phyloP scores from a whole-genome alignment of 495 filamentous ascomycete species.

The Cenococcum geophilum region DNA sequence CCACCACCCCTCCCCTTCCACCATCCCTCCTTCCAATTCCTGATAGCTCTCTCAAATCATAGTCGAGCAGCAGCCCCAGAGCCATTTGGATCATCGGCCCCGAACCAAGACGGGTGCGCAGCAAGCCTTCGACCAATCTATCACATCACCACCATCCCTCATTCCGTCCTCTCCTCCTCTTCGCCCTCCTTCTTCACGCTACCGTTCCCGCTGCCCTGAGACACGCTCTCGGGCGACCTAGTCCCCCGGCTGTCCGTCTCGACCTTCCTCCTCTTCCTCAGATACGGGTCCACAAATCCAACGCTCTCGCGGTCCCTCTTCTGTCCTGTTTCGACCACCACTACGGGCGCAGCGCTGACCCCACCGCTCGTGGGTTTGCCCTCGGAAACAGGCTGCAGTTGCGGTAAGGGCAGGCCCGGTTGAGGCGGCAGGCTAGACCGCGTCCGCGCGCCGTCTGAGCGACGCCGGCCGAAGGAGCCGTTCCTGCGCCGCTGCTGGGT shows the following conservation, averaged over 20 bases:
- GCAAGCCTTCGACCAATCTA: not conserved
- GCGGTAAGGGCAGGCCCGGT: conserved; percentile 17
- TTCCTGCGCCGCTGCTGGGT: conserved; percentile 23
- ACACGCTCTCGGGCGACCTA: conserved; percentile 21
- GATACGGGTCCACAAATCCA: conserved; percentile 20
- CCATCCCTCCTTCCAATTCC: not conserved
- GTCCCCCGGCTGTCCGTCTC: conserved; percentile 16
- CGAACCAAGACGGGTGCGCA: not conserved
- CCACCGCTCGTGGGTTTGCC: conserved; percentile 14
- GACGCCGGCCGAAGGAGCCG: conserved; percentile 24
- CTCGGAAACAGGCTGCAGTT: conserved; percentile 23
- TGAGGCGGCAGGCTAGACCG: conserved; percentile 29
- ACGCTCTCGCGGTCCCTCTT: conserved; percentile 25
- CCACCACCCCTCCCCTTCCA: not conserved
- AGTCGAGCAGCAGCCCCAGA: conserved; percentile 14
- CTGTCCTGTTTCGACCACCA: not conserved
- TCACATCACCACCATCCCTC: conserved; percentile 1
- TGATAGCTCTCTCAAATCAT: not conserved
- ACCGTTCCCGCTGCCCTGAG: conserved; percentile 22
- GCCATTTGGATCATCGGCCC: not conserved
- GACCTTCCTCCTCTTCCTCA: conserved; percentile 21
- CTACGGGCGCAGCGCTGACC: not conserved
- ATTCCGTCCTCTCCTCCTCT: conserved; percentile 8
- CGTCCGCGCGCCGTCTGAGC: conserved; percentile 15
- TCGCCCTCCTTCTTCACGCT: conserved; percentile 20